Conservation (phyloP, 306 rosid species). For the Medicago arabica region DNA sequence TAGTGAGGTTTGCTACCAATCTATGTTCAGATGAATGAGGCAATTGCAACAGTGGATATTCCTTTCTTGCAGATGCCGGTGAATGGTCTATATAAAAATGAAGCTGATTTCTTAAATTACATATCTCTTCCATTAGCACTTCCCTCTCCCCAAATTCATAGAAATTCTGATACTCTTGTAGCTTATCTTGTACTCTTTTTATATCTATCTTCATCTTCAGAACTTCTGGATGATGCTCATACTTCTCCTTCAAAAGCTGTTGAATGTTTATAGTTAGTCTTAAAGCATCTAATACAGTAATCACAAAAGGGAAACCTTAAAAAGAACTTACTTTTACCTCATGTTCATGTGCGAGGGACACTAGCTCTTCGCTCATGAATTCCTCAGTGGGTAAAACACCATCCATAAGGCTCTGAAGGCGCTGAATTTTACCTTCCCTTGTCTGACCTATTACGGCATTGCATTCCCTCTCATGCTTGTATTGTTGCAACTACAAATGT, state of each 20-base stretch:
- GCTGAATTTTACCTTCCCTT: slow-evolving; percentile 81
- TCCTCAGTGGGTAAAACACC: slow-evolving; percentile 81
- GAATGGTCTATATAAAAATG: slow-evolving; percentile 70
- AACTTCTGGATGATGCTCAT: slow-evolving; percentile 86
- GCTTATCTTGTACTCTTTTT: slow-evolving; percentile 73
- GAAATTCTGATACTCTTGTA: slow-evolving; percentile 65
- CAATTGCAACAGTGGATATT: slow-evolving; percentile 57
- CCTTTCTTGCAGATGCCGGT: slow-evolving; percentile 52
- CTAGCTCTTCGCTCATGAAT: slow-evolving; percentile 79
- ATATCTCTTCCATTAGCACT: slow-evolving; percentile 89
- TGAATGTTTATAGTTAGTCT: slow-evolving; percentile 44
- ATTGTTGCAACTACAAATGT: slow-evolving; percentile 76
- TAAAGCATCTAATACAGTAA: slow-evolving; percentile 28
- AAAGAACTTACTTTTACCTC: slow-evolving; percentile 57
- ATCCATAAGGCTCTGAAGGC: slow-evolving; percentile 83
- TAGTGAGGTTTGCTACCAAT: slow-evolving; percentile 52
- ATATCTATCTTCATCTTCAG: slow-evolving; percentile 69
- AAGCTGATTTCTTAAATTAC: slow-evolving; percentile 79
- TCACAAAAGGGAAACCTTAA: slow-evolving; percentile 19
- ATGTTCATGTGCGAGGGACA: slow-evolving; percentile 63
- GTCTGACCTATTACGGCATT: slow-evolving; percentile 73
- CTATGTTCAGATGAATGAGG: slow-evolving; percentile 56
- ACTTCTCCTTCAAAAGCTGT: slow-evolving; percentile 82
- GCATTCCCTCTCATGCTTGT: slow-evolving; percentile 86
- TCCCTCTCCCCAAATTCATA: slow-evolving; percentile 82